These are phyloP conservation scores for Nepenthes gracilis DNA, from an alignment of 148 eudicot species.

Conservation along the genomic window DNA sequence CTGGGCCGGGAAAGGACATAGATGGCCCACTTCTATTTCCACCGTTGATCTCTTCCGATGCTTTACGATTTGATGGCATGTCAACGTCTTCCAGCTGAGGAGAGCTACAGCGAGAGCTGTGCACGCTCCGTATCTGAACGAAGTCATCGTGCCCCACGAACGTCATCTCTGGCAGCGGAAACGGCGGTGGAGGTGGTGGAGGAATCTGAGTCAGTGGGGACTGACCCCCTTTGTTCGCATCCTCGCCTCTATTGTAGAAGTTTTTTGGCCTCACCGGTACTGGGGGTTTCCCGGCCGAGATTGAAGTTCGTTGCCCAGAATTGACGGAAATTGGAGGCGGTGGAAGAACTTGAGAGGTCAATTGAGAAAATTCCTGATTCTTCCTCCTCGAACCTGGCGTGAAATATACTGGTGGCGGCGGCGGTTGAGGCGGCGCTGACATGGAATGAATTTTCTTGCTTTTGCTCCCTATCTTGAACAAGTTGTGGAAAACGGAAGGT, in stretches of 20 bases:
- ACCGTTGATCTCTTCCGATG: conserved; percentile 16
- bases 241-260: conserved; percentile 15
- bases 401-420: conserved; percentile 31
- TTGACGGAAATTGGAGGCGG: conserved; percentile 11
- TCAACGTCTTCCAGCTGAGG: conserved; percentile 22
- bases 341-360: conserved; percentile 2
- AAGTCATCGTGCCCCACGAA: conserved; percentile 22
- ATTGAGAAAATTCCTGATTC: neutral
- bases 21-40: conserved; percentile 19
- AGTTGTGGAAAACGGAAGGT: conserved; percentile 23
- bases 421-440: conserved; percentile 17
- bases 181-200: conserved; percentile 44
- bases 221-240: conserved; percentile 13
- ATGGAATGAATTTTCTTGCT: conserved; percentile 46
- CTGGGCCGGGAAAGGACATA: conserved; percentile 53
- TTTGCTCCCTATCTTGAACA: conserved; percentile 35
- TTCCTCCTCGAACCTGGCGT: conserved; percentile 16
- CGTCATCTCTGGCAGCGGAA: conserved; percentile 20
- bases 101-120: conserved; percentile 32
- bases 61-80: neutral
- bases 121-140: conserved; percentile 26
- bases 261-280: conserved; percentile 26
- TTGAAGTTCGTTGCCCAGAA: conserved; percentile 4
- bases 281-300: conserved; percentile 34
- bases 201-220: conserved; percentile 24